Evolutionary conservation across 2,329 filamentous ascomycete species (phyloP), one percentile per base, ranked within the genome.

Genomic region (Colletotrichum tropicicola): DNA sequence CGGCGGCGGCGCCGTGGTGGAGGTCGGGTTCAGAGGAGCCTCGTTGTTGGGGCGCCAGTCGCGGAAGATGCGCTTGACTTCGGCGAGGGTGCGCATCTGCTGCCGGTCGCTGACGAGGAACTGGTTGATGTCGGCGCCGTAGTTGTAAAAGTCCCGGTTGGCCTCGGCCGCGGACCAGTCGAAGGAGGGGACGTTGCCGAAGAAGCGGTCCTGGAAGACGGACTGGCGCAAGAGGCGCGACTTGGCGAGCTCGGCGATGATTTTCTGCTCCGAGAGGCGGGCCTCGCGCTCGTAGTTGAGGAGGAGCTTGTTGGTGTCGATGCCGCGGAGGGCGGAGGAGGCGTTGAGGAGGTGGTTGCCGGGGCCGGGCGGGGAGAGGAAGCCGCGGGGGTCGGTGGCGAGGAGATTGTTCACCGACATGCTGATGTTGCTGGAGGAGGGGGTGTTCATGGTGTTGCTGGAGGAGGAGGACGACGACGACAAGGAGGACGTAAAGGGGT

Each of bases 251-350:
- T 65, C 62, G 1, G 32, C 27, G 17, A 19, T 35, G 21, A 65
- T 65, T 3, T 27, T 60, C 3, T 41, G 49, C 44, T 65, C 62
- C 27, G 62, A 61, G 12, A 55, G 32, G 21, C 57, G 57, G 21
- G 57, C 39, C n/a, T 62, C 48, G 3, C 44, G 57, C 43, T 65
- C 62, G 23, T 53, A 61, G 49, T 49, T 35, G 12, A 53, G n/a
- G 17, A 65, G 44, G 17, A 65, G 35, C 21, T 41, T 25, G 8
- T 10, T 37, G 10, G 49, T 65, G 17, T 55, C 49, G n/a, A 65
- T 54, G 23, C 21, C 21, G 27, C 30, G 43, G 27, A 65, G 39
- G 15, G 39, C 12, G 4, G 13, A 15, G 10, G 44, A 55, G 0
- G 19, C 28, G 1, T 43, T 2, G 12, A 32, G 30, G 10, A 8